Evolutionary conservation across 2,329 filamentous ascomycete species (phyloP), one percentile per base, ranked within the genome.

Genomic region (Arachnomyces sp.): DNA sequence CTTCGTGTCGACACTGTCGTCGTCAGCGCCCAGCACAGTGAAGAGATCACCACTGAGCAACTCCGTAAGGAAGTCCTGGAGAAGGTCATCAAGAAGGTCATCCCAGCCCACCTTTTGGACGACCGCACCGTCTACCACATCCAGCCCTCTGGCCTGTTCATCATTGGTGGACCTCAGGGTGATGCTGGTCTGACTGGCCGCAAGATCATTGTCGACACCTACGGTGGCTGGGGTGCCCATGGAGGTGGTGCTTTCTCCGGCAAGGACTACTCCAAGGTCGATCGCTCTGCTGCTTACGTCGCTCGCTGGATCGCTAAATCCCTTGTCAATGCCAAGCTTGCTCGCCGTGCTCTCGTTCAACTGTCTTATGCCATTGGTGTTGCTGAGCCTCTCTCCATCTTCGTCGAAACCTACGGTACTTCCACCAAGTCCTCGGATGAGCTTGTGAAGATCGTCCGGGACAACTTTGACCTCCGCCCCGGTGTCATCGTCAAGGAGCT

Each of bases 261-360:
- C 62, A 98, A 98, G 84, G 92, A 98, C 71, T 98, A 95, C 82
- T 95, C 88, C 79, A 98, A 98, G 81, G 92, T 98, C 71, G 92
- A 98, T 67, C 86, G 92, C 59, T 96, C 92, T 39, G 92, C 92
- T 53, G 92, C 92, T 62, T 98, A 98, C 75, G 82, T 96, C 56
- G 89, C 79, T 55, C 88, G 92, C 67, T 98, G 92, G 92, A 89
- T 98, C 68, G 92, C 92, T 73, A 98, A 98, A 80, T 98, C 92
- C 31, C 80, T 98, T 52, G 86, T 98, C 56, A 72, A 81, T 59
- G 85, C 90, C 57, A 83, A 84, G 59, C 84, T 98, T 48, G 86
- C 86, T 59, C 89, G 92, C 62, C 89, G 92, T 68, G 85, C 80
- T 48, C 83, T 98, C 40, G 92, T 98, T 56, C 92, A 98, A 79